Evolutionary conservation across 1,284 basidiomycete genomes (phyloP), one percentile per base, ranked within the genome.

Genomic region (Fomitopsis schrenkii): DNA sequence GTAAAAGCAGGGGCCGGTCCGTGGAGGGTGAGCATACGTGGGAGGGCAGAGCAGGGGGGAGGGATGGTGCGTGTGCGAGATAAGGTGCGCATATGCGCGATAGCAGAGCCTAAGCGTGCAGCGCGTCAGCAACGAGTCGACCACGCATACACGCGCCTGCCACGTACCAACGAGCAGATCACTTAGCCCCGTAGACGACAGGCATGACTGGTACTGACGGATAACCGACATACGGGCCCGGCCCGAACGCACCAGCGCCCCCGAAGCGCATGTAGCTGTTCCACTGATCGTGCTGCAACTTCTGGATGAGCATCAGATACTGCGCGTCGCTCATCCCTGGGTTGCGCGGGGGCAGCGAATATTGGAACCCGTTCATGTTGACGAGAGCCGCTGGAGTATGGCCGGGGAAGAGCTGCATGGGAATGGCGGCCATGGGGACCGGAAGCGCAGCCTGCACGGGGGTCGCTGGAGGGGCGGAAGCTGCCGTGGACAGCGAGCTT

Each of bases 401-500:
- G 19, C 28, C 26, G 17, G 50, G 33, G 38, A 19, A 42, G 35
- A 54, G 35, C 17, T 50, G 48, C 1, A 17, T 8, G 9, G 48
- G 28, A 3, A 50, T 50, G 46, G 46, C 35, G 35, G 35, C 22
- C 44, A 33, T 26, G 8, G 50, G 30, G 22, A 38, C 38, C 1
- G 57, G 57, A 12, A 30, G 33, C 15, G 9, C n/a, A 35, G 57
- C 17, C n/a, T 33, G 45, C 26, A 59, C 15, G 33, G 61, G 45
- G 8, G 61, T 50, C 38, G 57, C 61, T 17, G 61, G 61, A 15
- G 52, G 38, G 2, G 53, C n/a, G 22, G 53, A 44, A 10, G 59
- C 48, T 8, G 53, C 53, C 10, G 33, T 42, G 1, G 61, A 38
- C 7, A 57, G 38, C 22, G 53, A 57, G 57, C 56, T 59, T 57